Percentiles rank a stretch among this genome's conserved stretches.
Evolutionary conservation across 257 asterid genomes (phyloP).

Genomic region (Solanum appendiculatum): DNA sequence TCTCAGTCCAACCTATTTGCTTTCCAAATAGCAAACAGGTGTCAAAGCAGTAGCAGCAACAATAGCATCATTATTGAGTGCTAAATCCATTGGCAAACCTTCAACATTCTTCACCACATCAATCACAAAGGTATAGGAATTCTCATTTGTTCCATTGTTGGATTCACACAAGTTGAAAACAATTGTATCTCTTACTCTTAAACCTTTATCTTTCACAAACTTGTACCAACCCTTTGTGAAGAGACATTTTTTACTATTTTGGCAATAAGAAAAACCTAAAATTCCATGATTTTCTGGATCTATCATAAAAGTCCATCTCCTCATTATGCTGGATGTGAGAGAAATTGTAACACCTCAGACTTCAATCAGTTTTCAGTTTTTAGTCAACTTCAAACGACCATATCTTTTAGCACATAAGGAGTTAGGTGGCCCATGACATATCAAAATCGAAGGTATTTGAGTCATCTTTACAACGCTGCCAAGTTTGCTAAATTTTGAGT

Average conservation of each 20-base stretch:
- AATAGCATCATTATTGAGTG: not conserved
- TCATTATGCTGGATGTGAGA: conserved; percentile 20
- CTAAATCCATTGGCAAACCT: not conserved
- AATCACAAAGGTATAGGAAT: conserved; percentile 18
- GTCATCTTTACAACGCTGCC: too few species aligned
- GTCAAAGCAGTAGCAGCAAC: not conserved
- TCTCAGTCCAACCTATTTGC: not conserved
- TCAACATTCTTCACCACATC: conserved; percentile 19
- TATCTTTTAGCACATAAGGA: too few species aligned
- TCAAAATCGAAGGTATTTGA: too few species aligned
- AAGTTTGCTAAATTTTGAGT: too few species aligned
- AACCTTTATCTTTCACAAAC: too few species aligned
- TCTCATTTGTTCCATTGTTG: conserved; percentile 6
- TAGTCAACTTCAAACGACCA: too few species aligned
- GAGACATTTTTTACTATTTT: conserved; percentile 78
- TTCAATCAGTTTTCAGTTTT: too few species aligned
- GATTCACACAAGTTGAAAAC: conserved; percentile 38
- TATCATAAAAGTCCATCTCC: conserved; percentile 37
- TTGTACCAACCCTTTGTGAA: too few species aligned
- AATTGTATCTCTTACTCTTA: conserved; percentile 28
- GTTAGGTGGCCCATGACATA: too few species aligned
- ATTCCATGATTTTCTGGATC: conserved; percentile 43
- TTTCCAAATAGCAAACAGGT: not conserved
- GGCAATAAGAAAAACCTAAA: conserved; percentile 66
- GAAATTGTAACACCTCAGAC: too few species aligned